Conservation (phyloP, 345 rosid genomes). For the Draba incana region DNA sequence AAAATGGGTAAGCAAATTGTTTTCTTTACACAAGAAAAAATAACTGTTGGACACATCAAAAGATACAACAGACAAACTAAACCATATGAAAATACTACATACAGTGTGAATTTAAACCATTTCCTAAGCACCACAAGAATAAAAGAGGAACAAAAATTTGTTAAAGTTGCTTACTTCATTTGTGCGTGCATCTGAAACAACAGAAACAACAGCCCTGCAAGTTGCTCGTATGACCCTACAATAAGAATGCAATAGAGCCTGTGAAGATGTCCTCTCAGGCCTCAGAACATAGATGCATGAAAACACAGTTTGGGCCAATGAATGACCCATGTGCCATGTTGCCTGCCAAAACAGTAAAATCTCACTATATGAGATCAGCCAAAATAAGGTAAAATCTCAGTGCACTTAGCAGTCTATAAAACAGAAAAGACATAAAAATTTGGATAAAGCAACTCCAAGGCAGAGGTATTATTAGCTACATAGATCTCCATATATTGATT, state of each 20-base stretch:
- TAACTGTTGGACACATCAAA: background rate
- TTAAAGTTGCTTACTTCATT: conserved; percentile 94
- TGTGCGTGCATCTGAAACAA: conserved; percentile 96
- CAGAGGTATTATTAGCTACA: conserved; percentile 17
- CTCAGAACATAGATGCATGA: conserved; percentile 93
- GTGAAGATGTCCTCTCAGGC: conserved; percentile 89
- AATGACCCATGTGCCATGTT: conserved; percentile 99
- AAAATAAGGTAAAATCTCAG: conserved; percentile 13
- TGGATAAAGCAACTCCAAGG: conserved; percentile 11
- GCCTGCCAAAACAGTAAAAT: conserved; percentile 64
- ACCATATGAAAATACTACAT: background rate
- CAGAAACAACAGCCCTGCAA: conserved; percentile 90
- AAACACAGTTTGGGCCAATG: conserved; percentile 97
- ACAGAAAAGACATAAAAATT: background rate
- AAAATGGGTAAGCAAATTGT: conserved; percentile 11
- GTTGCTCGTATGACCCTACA: conserved; percentile 86
- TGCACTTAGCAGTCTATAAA: background rate
- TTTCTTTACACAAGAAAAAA: background rate
- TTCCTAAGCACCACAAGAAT: conserved; percentile 21
- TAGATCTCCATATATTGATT: conserved; percentile 7
- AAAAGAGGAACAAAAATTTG: conserved; percentile 44
- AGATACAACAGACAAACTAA: conserved; percentile 18
- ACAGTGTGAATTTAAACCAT: background rate
- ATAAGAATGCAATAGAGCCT: conserved; percentile 84
- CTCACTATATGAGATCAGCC: conserved; percentile 14